Evolutionary conservation across 2,329 filamentous ascomycete species (phyloP).

Genomic region (Arachnomyces sp.): DNA sequence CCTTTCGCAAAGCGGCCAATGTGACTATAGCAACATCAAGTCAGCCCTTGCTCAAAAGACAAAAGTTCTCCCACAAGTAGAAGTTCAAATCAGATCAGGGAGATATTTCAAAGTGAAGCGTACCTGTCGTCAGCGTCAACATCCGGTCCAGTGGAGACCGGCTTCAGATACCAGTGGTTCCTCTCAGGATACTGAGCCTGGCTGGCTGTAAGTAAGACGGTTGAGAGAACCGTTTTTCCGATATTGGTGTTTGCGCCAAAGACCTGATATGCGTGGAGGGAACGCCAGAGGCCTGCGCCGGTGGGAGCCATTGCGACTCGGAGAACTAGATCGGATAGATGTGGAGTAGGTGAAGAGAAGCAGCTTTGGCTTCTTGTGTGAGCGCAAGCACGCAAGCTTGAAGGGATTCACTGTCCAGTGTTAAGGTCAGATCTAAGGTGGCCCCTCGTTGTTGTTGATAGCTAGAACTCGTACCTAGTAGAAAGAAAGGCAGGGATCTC

Average conservation of each 20-base stretch:
- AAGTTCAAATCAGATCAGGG: no score
- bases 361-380: no score
- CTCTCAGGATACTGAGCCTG: slow-evolving; percentile 34
- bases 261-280: slow-evolving; percentile 63
- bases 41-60: no score
- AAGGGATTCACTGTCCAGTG: no score
- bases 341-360: background rate
- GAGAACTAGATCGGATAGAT: background rate
- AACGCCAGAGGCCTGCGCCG: slow-evolving; percentile 59
- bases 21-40: slow-evolving; percentile 43
- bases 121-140: slow-evolving; percentile 66
- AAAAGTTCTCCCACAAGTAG: no score
- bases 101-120: slow-evolving; percentile 1
- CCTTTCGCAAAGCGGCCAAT: slow-evolving; percentile 52
- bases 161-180: slow-evolving; percentile 61
- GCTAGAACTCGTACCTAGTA: no score
- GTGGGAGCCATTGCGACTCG: slow-evolving; percentile 41
- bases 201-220: slow-evolving; percentile 60
- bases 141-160: slow-evolving; percentile 67
- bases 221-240: slow-evolving; percentile 75
- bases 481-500: no score
- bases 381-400: background rate
- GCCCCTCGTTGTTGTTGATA: no score
- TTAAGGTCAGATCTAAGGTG: no score
- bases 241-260: slow-evolving; percentile 81